These are phyloP conservation scores for Turnera subulata DNA, from an alignment of 345 rosid species.

Conservation along the genomic window DNA sequence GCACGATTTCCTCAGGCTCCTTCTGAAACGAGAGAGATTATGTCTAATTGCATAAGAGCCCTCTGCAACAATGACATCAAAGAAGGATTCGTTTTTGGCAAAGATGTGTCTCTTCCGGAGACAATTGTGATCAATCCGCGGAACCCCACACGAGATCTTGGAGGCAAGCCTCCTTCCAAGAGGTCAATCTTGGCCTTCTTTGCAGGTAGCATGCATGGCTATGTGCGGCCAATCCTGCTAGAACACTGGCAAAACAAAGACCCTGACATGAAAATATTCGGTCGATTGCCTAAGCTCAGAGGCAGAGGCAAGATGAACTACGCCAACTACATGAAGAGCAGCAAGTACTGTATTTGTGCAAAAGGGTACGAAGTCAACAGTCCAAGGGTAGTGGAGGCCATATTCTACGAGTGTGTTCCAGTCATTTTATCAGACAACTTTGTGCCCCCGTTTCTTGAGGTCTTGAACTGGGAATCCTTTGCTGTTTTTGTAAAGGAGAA, in stretches of 20 bases:
- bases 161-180: slow-evolving; percentile 67
- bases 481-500: slow-evolving; percentile 78
- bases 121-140: slow-evolving; percentile 54
- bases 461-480: slow-evolving; percentile 87
- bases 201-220: slow-evolving; percentile 91
- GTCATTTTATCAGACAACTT: slow-evolving; percentile 91
- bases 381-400: slow-evolving; percentile 89
- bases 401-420: slow-evolving; percentile 84
- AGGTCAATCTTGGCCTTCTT: slow-evolving; percentile 81
- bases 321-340: slow-evolving; percentile 72
- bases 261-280: slow-evolving; percentile 80
- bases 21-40: slow-evolving; percentile 55
- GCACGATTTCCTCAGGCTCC: slow-evolving; percentile 57
- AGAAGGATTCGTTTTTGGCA: slow-evolving; percentile 84
- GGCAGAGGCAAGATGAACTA: slow-evolving; percentile 68
- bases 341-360: slow-evolving; percentile 93
- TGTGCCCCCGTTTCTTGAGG: slow-evolving; percentile 82
- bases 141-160: slow-evolving; percentile 55
- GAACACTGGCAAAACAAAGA: slow-evolving; percentile 79
- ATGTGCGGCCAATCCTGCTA: slow-evolving; percentile 69
- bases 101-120: slow-evolving; percentile 87
- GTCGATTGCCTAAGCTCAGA: slow-evolving; percentile 50
- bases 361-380: slow-evolving; percentile 94
- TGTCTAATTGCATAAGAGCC: slow-evolving; percentile 85
- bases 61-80: slow-evolving; percentile 83